Base-by-base conservation (phyloP, 164 flowering plant genomes). In the Stephania yunnanensis region DNA sequence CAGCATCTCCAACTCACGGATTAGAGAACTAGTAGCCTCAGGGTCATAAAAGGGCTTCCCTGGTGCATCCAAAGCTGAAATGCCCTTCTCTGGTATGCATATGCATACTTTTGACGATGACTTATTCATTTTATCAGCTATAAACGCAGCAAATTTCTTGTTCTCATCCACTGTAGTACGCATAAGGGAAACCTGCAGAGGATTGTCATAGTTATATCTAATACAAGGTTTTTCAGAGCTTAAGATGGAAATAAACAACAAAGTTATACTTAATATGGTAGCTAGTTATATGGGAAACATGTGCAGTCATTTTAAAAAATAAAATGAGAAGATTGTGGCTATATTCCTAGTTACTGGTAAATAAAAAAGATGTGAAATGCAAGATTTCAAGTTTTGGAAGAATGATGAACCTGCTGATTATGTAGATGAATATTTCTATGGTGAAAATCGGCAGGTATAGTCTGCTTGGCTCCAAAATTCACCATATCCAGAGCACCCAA, bases 401-500 rank as follows among this genome's bases (percentile, higher is more conserved):
- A 1, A 17, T 64, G 31, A 61, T 58, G 45, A 74, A 93, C 99
- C 96, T 93, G 97, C 46, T 87, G 88, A 84, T 90, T 92, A 78
- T 95, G 99, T 68, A 85, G 80, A 80, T 89, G 81, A 72, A 91
- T 87, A 70, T 88, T 88, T 78, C 98, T 85, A 45, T 84, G 74
- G 72, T 81, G 83, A 84, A 90, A 89, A 2, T 73, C 55, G 52
- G 91, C 77, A 74, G 99, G 96, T 81, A 95, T 85, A 75, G 93
- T 92, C 65, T 84, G 78, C 76, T 82, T 88, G 50, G 92, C 77
- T 78, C 97, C 97, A 85, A 95, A 95, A 73, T 92, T 95, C 80
- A 93, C 97, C 97, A 95, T 93, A 79, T 93, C 98, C 80, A 95
- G 84, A 46, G 99, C 96, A 69, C 98, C 99, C 13, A 92, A 83